These are phyloP conservation scores for Fagus sylvatica DNA, from an alignment of 306 rosid genomes.

Conservation along the genomic window DNA sequence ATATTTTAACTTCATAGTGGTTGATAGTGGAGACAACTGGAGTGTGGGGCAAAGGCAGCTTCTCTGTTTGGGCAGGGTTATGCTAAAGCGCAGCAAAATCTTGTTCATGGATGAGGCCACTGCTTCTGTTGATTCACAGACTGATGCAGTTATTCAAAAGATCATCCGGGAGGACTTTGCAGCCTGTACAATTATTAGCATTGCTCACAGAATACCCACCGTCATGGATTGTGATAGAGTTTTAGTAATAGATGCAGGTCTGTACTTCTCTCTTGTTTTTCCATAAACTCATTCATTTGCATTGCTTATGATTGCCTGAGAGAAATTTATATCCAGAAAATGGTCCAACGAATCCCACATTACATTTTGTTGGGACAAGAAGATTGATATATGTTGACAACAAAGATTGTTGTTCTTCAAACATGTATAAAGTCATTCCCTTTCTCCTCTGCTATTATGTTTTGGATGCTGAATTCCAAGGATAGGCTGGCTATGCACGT, in stretches of 20 bases:
- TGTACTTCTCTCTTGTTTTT: conserved; percentile 5
- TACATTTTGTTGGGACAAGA: too few relatives aligned
- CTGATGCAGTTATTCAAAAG: conserved; percentile 84
- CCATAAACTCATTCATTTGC: background rate
- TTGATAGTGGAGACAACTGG: conserved; percentile 92
- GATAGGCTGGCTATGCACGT: too few relatives aligned
- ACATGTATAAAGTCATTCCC: too few relatives aligned
- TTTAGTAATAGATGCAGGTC: conserved; percentile 84
- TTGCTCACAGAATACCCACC: conserved; percentile 96
- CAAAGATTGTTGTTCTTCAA: too few relatives aligned
- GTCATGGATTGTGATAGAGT: conserved; percentile 94
- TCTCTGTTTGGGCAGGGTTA: conserved; percentile 85
- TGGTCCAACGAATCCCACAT: too few relatives aligned
- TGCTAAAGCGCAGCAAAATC: conserved; percentile 83
- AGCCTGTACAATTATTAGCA: conserved; percentile 83
- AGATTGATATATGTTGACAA: too few relatives aligned
- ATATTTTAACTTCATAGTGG: conserved; percentile 43
- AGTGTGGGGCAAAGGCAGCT: conserved; percentile 98
- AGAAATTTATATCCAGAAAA: too few relatives aligned
- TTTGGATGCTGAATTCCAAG: too few relatives aligned
- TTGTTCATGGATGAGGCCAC: conserved; percentile 98
- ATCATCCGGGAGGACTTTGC: conserved; percentile 90
- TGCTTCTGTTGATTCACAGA: conserved; percentile 95
- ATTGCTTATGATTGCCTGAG: background rate
- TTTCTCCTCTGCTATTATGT: too few relatives aligned